Evolutionary conservation across 139 green algal genomes (phyloP), one percentile per base, ranked within the genome.

Genomic region (Raphidocelis subcapitata): DNA sequence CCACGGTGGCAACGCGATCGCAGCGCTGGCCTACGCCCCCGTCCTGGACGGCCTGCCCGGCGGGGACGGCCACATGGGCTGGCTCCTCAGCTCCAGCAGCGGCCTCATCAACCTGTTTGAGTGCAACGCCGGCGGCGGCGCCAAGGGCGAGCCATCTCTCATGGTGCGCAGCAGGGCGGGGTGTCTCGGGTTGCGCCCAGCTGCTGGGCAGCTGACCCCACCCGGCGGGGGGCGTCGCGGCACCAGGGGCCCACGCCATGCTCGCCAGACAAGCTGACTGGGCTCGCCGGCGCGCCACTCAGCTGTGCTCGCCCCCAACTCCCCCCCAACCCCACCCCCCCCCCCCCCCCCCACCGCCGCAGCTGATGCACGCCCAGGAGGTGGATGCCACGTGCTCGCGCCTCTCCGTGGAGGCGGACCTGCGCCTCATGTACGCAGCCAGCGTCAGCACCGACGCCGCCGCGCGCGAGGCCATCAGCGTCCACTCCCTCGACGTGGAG

Each of bases 71-170:
- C 81, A 89, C 60, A 83, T 44, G 23, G 84, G 84, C 29, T 89
- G 82, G 84, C 76, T 86, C 10, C 62, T 86, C 57, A 76, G 59
- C 26, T 68, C 51, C 65, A 88, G 81, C 3, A 54, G 70, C 0
- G 44, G 63, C 0, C 23, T 89, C 57, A 81, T 93, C 31, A 92
- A 93, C 76, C 78, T 93, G 74, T 93, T 82, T 79, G 84, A 89
- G 60, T 87, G 79, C 77, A 84, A 32, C 61, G 63, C 66, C 26
- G 81, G 82, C 24, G 84, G 77, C 12, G 79, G 84, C 24, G 59
- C 47, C 46, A 28, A 56, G 12, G 79, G 69, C 1, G 68, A 82
- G 73, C 67, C 77, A 0, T 81, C 77, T n/a, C 62, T 91, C 47
- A 79, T 84, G 70, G 74, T 84, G 26, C 21, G 62, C 3, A 14